Evolutionary conservation across 306 rosid species (phyloP).

Genomic region (Delonix regia): DNA sequence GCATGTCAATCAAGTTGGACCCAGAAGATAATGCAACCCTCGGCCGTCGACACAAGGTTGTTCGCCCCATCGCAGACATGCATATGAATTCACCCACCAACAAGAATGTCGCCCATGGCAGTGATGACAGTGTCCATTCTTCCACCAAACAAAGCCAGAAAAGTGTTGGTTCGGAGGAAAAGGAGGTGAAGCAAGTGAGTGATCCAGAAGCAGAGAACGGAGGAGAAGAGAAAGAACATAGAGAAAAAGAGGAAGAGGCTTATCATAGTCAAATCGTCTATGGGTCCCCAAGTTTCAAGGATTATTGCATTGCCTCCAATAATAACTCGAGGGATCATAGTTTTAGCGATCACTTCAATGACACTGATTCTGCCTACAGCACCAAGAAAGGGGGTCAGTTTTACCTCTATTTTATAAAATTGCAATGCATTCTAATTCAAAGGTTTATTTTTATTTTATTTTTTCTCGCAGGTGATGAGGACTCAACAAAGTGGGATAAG

Average conservation of each 20-base stretch:
- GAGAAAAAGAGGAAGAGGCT: neutral
- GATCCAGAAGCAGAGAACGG: neutral
- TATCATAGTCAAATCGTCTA: neutral
- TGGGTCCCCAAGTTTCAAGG: conserved; percentile 7
- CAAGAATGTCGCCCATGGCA: neutral
- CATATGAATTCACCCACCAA: neutral
- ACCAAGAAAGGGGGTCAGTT: neutral
- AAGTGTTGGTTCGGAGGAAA: neutral
- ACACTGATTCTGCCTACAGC: neutral
- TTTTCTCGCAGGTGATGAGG: neutral
- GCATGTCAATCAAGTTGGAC: neutral
- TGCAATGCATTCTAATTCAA: neutral
- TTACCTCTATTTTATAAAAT: neutral
- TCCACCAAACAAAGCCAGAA: neutral
- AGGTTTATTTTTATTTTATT: neutral
- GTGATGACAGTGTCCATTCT: neutral
- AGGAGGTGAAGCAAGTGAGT: neutral
- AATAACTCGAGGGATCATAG: neutral
- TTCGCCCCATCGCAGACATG: neutral
- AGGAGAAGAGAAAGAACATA: neutral
- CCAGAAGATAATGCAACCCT: neutral
- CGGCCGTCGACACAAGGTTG: neutral
- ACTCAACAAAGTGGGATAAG: neutral
- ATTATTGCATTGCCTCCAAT: neutral
- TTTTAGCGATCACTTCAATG: neutral